Evolutionary conservation across 2,329 filamentous ascomycete genomes (phyloP).

Genomic region (Fusarium sulawesiense): DNA sequence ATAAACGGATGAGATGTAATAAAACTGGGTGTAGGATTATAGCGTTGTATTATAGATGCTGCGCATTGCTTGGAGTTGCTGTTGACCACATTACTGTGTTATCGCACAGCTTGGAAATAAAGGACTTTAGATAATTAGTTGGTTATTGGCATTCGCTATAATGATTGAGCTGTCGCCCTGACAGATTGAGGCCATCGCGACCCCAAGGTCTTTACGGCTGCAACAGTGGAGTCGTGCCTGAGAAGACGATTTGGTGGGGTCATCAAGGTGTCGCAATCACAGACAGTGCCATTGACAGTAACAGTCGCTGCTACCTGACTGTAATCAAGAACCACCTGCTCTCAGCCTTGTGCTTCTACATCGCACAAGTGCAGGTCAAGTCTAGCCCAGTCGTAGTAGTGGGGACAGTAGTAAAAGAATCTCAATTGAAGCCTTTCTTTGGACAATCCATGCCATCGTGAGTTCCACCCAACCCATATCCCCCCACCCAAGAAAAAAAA

Average conservation of each 20-base stretch:
- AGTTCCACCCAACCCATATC: conserved; percentile 7
- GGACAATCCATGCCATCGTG: background rate
- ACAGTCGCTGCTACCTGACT: background rate
- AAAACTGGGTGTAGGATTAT: conserved; percentile 1
- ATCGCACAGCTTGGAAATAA: background rate
- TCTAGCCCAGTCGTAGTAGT: background rate
- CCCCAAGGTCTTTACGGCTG: background rate
- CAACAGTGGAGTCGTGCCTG: background rate
- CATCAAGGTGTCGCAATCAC: background rate
- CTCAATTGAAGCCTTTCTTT: background rate
- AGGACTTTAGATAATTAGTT: background rate
- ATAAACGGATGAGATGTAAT: background rate
- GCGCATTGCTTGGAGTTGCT: background rate
- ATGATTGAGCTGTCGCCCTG: background rate
- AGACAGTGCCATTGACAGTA: background rate
- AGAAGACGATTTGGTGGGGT: background rate
- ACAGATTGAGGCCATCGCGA: background rate
- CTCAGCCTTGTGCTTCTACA: background rate
- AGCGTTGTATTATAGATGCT: background rate
- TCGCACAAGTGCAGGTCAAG: too few species aligned
- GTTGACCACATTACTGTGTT: background rate
- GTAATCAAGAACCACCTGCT: background rate
- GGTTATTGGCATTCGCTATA: background rate
- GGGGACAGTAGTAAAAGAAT: background rate
- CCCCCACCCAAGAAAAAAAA: conserved; percentile 17